phyloP scores from a whole-genome alignment of 2,329 filamentous ascomycete genomes.

The Berkeleyomyces rouxiae region DNA sequence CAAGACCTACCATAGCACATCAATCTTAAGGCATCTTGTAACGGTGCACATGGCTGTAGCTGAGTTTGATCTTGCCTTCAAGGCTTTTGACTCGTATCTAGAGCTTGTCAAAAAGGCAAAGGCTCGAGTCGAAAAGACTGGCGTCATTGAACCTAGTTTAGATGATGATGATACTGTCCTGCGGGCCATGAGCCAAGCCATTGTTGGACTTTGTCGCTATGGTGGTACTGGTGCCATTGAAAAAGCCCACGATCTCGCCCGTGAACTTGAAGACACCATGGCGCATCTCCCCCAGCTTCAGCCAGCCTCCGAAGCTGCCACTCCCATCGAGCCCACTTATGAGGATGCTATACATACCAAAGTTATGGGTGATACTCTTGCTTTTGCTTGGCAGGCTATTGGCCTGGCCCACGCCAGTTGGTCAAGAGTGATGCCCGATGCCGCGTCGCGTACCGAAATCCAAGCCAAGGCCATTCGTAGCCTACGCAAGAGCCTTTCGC shows the following conservation, averaged over 20 bases:
- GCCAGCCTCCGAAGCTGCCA: slow-evolving; percentile 13
- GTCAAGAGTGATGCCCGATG: slow-evolving; percentile 68
- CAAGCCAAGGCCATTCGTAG: slow-evolving; percentile 63
- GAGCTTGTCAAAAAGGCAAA: slow-evolving; percentile 77
- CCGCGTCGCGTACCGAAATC: slow-evolving; percentile 50
- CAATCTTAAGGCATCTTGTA: slow-evolving; percentile 74
- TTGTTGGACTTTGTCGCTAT: slow-evolving; percentile 68
- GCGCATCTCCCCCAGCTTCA: slow-evolving; percentile 34
- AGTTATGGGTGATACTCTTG: slow-evolving; percentile 45
- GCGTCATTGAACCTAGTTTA: slow-evolving; percentile 51
- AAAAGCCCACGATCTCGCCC: slow-evolving; percentile 55
- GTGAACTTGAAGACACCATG: slow-evolving; percentile 59
- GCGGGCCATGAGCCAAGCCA: slow-evolving; percentile 62
- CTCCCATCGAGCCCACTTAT: slow-evolving; percentile 20
- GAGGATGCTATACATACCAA: slow-evolving; percentile 21
- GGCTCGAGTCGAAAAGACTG: slow-evolving; percentile 64
- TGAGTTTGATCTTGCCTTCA: slow-evolving; percentile 82
- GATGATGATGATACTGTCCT: slow-evolving; percentile 67
- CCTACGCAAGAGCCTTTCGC: slow-evolving; percentile 55
- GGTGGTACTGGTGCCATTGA: slow-evolving; percentile 59
- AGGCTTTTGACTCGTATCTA: slow-evolving; percentile 81
- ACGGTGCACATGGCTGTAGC: slow-evolving; percentile 72
- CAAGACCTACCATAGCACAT: slow-evolving; percentile 88
- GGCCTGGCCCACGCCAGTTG: slow-evolving; percentile 76
- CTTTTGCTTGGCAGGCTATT: slow-evolving; percentile 65